Evolutionary conservation across 352 stramenopile genomes (phyloP).

Genomic region (Pythium biforme): DNA sequence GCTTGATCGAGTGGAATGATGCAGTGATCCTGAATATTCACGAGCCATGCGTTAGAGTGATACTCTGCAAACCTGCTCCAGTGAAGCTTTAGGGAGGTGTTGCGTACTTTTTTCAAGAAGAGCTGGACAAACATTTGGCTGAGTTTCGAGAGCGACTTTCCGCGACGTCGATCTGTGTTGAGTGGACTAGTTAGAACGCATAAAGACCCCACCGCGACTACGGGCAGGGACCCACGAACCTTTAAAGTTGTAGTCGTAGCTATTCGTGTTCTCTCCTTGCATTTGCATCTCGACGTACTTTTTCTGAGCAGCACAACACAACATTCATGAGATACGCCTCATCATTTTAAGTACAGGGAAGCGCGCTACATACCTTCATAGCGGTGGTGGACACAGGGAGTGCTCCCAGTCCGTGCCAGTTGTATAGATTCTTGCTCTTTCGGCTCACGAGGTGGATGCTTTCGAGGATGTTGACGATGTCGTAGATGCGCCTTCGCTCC

Average conservation of each 20-base stretch:
- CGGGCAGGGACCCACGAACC: slow-evolving; percentile 28
- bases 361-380: slow-evolving; percentile 57
- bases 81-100: too few relatives aligned
- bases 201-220: too few relatives aligned
- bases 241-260: slow-evolving; percentile 61
- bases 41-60: background rate
- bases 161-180: slow-evolving; percentile 53
- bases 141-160: slow-evolving; percentile 89
- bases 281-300: slow-evolving; percentile 42
- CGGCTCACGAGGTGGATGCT: slow-evolving; percentile 93
- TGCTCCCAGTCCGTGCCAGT: slow-evolving; percentile 77
- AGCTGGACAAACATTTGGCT: slow-evolving; percentile 96
- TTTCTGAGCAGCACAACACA: slow-evolving; percentile 13
- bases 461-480: slow-evolving; percentile 98
- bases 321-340: too few relatives aligned
- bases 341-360: background rate
- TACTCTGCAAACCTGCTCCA: background rate
- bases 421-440: slow-evolving; percentile 97
- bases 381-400: slow-evolving; percentile 62
- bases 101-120: slow-evolving; percentile 85
- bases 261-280: slow-evolving; percentile 25
- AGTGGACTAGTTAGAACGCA: too few relatives aligned
- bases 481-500: slow-evolving; percentile 95
- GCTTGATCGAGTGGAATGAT: slow-evolving; percentile 93
- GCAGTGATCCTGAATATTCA: slow-evolving; percentile 54